Conservation (phyloP, 202 grass and related monocot species). For the Brachypodium distachyon region DNA sequence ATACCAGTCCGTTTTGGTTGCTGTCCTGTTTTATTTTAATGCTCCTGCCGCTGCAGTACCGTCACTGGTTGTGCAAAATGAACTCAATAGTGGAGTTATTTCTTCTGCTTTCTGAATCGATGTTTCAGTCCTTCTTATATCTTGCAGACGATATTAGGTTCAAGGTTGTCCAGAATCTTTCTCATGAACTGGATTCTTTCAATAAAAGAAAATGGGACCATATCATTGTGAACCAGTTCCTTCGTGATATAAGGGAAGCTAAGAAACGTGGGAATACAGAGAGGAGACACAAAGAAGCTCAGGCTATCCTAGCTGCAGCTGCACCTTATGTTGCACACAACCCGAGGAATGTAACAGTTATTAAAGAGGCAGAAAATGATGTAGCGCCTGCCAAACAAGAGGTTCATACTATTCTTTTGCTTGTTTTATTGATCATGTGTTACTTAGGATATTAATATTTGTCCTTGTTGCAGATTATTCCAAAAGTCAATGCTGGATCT, state of each 20-base stretch:
- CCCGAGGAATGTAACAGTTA: constrained; percentile 35
- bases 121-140: constrained; percentile 33
- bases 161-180: constrained; percentile 67
- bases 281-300: constrained; percentile 94
- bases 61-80: background rate
- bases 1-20: background rate
- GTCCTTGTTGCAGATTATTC: constrained; percentile 20
- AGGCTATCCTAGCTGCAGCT: constrained; percentile 82
- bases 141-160: constrained; percentile 68
- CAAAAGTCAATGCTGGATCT: constrained; percentile 28
- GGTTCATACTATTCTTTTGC: constrained; percentile 32
- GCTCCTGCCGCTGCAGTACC: background rate
- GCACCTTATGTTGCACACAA: constrained; percentile 40
- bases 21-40: background rate
- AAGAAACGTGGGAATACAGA: constrained; percentile 96
- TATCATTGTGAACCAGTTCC: constrained; percentile 84
- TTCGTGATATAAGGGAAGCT: constrained; percentile 90
- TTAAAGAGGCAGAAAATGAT: constrained; percentile 61
- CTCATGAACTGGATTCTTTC: constrained; percentile 58
- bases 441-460: background rate
- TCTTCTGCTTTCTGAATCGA: constrained; percentile 35
- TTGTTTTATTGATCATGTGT: background rate
- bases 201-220: constrained; percentile 88
- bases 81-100: constrained; percentile 20
- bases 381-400: constrained; percentile 42